Percentiles rank a stretch among this genome's conserved stretches.
phyloP scores from a whole-genome alignment of 495 filamentous ascomycete species.

The Pyrenula massariospora region DNA sequence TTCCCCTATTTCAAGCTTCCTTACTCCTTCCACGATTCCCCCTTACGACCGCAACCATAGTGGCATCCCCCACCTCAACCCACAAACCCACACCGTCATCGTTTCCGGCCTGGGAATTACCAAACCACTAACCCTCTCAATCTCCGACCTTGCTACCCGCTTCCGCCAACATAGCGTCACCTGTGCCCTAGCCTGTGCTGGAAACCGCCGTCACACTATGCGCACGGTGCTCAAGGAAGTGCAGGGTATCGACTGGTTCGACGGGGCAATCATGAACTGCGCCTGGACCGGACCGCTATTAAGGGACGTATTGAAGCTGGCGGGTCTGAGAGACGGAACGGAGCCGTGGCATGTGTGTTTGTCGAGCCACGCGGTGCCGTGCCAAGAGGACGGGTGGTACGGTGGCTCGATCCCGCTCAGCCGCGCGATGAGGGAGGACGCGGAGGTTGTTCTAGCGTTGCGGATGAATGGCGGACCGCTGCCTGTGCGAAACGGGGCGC shows the following conservation, averaged over 20 bases:
- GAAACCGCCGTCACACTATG: constrained; percentile 55
- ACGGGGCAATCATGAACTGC: constrained; percentile 53
- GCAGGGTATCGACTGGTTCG: constrained; percentile 50
- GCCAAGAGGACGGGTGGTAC: constrained; percentile 45
- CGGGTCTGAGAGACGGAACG: constrained; percentile 17
- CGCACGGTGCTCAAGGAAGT: constrained; percentile 49
- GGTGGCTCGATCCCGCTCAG: constrained; percentile 38
- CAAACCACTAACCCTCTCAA: constrained; percentile 17
- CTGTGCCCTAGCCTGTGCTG: constrained; percentile 49
- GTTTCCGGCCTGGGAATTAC: constrained; percentile 25
- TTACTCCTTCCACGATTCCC: constrained; percentile 29
- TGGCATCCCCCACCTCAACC: constrained; percentile 33
- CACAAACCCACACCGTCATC: constrained; percentile 25
- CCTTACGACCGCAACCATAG: constrained; percentile 42
- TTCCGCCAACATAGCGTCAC: constrained; percentile 42
- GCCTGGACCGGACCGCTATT: constrained; percentile 45
- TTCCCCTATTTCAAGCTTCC: background rate
- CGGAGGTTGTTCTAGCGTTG: constrained; percentile 42
- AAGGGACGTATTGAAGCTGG: constrained; percentile 35
- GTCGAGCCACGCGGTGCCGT: constrained; percentile 33
- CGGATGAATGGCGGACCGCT: constrained; percentile 49
- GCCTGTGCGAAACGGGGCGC: constrained; percentile 45
- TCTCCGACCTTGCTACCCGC: constrained; percentile 26
- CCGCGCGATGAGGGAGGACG: constrained; percentile 31
- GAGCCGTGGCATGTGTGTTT: constrained; percentile 37